phyloP scores from a whole-genome alignment of 495 filamentous ascomycete genomes.

The Coniosporium apollinis region DNA sequence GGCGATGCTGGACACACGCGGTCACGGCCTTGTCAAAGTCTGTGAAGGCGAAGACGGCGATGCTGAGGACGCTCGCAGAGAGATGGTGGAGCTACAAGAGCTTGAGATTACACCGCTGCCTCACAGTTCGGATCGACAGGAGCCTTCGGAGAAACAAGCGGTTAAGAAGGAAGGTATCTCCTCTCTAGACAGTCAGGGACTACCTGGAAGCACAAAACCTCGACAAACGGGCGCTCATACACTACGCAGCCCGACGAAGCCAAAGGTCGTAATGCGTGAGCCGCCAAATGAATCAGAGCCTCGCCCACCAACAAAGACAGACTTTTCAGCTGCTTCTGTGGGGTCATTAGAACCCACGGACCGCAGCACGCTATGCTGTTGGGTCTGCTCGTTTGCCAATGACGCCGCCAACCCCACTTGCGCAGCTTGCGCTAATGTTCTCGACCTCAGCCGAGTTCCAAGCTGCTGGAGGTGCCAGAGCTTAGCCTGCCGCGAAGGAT shows the following conservation, averaged over 20 bases:
- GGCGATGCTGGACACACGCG: slow-evolving; percentile 41
- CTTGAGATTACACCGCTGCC: no score
- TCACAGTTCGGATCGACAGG: slow-evolving; percentile 2
- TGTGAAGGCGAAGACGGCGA: slow-evolving; percentile 52
- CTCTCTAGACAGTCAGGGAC: no score
- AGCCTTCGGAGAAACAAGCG: background rate
- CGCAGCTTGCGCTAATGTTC: slow-evolving; percentile 46
- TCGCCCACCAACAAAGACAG: background rate
- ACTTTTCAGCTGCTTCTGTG: background rate
- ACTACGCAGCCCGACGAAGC: background rate
- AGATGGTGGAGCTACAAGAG: slow-evolving; percentile 40
- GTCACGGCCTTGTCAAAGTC: slow-evolving; percentile 46
- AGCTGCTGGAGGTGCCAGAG: slow-evolving; percentile 44
- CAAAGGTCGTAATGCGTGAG: background rate
- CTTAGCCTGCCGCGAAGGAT: slow-evolving; percentile 30
- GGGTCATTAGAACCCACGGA: background rate
- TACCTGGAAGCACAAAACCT: background rate
- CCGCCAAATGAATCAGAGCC: background rate
- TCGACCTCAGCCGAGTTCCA: slow-evolving; percentile 32
- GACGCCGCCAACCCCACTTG: slow-evolving; percentile 34
- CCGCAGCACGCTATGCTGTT: slow-evolving; percentile 22
- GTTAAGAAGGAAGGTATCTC: no score
- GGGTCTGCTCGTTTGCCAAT: slow-evolving; percentile 48
- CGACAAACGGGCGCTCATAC: background rate
- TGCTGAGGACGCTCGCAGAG: slow-evolving; percentile 40